Conservation (phyloP, 768 basidiomycete genomes). For the Termitomyces sp. region DNA sequence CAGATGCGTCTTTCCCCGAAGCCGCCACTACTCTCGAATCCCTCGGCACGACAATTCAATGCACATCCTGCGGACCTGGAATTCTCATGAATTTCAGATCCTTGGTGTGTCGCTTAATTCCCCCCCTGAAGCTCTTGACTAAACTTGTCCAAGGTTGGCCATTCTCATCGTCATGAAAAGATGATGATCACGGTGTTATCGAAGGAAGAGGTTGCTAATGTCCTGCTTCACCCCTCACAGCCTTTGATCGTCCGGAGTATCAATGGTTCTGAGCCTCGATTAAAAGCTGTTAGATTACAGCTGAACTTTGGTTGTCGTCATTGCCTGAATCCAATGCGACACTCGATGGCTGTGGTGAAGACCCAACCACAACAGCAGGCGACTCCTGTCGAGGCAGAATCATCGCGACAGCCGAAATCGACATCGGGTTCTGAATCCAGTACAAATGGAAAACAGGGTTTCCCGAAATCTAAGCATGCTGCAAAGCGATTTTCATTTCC, state of each 20-base stretch:
- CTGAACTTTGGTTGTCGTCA: constrained; percentile 52
- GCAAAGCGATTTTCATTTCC: constrained; percentile 39
- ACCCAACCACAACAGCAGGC: not conserved
- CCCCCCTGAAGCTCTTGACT: not conserved
- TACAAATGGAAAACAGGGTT: not conserved
- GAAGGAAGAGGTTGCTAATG: constrained; percentile 12
- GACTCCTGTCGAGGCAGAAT: not conserved
- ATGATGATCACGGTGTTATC: constrained; percentile 39
- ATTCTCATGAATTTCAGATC: constrained; percentile 45
- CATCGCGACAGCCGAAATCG: not conserved
- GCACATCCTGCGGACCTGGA: constrained; percentile 45
- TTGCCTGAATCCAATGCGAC: constrained; percentile 26
- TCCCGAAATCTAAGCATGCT: not conserved
- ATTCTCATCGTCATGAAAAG: constrained; percentile 59
- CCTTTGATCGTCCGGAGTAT: constrained; percentile 11
- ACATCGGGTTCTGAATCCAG: not conserved
- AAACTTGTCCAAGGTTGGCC: constrained; percentile 42
- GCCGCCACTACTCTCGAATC: constrained; percentile 17
- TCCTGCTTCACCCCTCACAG: constrained; percentile 17
- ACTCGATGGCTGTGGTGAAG: not conserved
- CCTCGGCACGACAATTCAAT: constrained; percentile 34
- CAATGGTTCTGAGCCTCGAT: constrained; percentile 13
- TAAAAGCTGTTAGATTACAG: constrained; percentile 26
- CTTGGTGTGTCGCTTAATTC: constrained; percentile 35
- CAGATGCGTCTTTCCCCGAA: constrained; percentile 24